Conservation (phyloP, 495 filamentous ascomycete species). For the Daldinia concentrica region DNA sequence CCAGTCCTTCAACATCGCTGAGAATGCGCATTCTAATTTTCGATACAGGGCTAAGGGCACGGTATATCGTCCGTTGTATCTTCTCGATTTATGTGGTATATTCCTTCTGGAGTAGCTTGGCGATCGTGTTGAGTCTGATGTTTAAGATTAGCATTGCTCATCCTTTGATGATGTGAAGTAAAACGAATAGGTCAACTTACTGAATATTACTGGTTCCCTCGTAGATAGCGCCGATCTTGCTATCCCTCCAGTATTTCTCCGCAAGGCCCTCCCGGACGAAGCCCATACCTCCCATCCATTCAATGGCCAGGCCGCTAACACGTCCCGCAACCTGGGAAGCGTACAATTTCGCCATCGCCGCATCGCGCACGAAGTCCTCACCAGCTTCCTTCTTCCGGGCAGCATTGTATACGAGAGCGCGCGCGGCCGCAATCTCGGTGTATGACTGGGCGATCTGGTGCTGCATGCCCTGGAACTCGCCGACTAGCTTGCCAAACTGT, state of each 20-base stretch:
- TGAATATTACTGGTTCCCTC: constrained; percentile 84
- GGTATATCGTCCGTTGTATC: background rate
- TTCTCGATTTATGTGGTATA: constrained; percentile 67
- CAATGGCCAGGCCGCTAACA: constrained; percentile 86
- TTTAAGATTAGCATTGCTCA: constrained; percentile 58
- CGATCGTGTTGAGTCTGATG: constrained; percentile 91
- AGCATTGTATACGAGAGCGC: constrained; percentile 94
- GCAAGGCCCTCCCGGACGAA: constrained; percentile 96
- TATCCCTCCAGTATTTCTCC: constrained; percentile 98
- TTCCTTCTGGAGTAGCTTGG: constrained; percentile 89
- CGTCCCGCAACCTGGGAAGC: constrained; percentile 91
- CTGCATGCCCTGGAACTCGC: constrained; percentile 98
- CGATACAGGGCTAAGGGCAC: background rate
- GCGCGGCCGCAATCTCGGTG: constrained; percentile 89
- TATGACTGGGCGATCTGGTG: constrained; percentile 97
- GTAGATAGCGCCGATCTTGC: constrained; percentile 99
- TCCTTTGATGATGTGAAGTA: background rate
- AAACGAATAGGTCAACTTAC: constrained; percentile 45
- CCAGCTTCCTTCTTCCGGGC: constrained; percentile 98
- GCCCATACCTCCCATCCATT: constrained; percentile 99
- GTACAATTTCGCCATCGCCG: constrained; percentile 98
- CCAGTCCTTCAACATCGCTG: background rate
- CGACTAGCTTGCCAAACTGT: constrained; percentile 93
- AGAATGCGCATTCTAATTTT: background rate
- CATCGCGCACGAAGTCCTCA: constrained; percentile 91